Evolutionary conservation across 495 filamentous ascomycete genomes (phyloP).

Genomic region (Daldinia vernicosa): DNA sequence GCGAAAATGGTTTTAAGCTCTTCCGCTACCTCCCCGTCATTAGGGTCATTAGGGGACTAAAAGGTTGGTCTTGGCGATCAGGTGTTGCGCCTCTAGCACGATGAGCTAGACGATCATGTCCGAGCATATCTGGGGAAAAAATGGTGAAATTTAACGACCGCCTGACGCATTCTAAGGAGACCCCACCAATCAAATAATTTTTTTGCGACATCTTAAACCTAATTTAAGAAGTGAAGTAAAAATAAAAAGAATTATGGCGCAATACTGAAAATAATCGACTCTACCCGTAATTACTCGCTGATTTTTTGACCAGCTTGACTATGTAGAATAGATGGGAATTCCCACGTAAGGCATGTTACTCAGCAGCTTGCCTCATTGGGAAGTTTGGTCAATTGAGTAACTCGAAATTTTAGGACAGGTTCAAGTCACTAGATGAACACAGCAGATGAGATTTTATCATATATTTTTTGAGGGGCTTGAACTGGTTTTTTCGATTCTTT

Average conservation of each 20-base stretch:
- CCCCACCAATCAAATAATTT: slow-evolving; percentile 12
- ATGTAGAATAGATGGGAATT: slow-evolving; percentile 26
- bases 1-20: slow-evolving; percentile 9
- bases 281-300: not conserved
- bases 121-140: slow-evolving; percentile 41
- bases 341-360: slow-evolving; percentile 20
- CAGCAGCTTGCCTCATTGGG: slow-evolving; percentile 17
- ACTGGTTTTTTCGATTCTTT: slow-evolving; percentile 45
- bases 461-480: slow-evolving; percentile 44
- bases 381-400: slow-evolving; percentile 19
- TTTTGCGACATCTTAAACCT: slow-evolving; percentile 12
- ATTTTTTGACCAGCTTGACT: not conserved
- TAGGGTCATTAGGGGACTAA: slow-evolving; percentile 18
- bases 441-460: slow-evolving; percentile 4
- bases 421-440: not conserved
- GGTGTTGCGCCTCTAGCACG: slow-evolving; percentile 29
- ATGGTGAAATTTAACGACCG: slow-evolving; percentile 28
- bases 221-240: not conserved
- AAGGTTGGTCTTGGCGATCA: slow-evolving; percentile 35
- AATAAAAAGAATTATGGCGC: not conserved
- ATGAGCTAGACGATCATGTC: slow-evolving; percentile 37
- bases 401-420: not conserved
- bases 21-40: slow-evolving; percentile 17
- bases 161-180: slow-evolving; percentile 15
- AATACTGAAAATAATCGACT: not conserved